Conservation (phyloP, 345 rosid genomes). For the Psidium guajava region DNA sequence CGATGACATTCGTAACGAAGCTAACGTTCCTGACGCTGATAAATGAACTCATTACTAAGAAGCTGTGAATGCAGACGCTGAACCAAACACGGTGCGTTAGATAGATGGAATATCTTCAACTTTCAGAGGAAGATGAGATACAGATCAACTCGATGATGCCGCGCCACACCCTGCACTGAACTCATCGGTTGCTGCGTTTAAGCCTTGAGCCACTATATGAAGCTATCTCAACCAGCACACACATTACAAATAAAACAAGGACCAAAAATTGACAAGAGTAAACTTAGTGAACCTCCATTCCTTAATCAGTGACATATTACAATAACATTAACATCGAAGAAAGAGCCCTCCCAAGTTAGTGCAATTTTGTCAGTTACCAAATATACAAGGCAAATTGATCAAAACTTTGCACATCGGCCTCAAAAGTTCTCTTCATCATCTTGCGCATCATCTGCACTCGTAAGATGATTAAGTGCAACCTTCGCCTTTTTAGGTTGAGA, state of each 20-base stretch:
- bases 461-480: constrained; percentile 59
- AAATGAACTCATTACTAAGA: neutral
- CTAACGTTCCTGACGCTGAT: neutral
- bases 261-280: neutral
- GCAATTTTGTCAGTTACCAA: neutral
- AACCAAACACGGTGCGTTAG: neutral
- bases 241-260: neutral
- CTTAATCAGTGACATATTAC: neutral
- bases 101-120: neutral
- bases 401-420: neutral
- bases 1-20: neutral
- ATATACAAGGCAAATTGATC: neutral
- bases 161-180: neutral
- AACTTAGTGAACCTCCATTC: neutral
- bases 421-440: constrained; percentile 21
- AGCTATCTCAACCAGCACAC: neutral
- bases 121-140: neutral
- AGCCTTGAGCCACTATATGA: neutral
- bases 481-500: constrained; percentile 44
- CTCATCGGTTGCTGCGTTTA: neutral
- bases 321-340: neutral
- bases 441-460: constrained; percentile 43
- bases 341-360: neutral
- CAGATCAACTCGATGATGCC: neutral
- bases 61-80: neutral